Conservation (phyloP, 352 stramenopile species). For the Phytophthora sansomeana region DNA sequence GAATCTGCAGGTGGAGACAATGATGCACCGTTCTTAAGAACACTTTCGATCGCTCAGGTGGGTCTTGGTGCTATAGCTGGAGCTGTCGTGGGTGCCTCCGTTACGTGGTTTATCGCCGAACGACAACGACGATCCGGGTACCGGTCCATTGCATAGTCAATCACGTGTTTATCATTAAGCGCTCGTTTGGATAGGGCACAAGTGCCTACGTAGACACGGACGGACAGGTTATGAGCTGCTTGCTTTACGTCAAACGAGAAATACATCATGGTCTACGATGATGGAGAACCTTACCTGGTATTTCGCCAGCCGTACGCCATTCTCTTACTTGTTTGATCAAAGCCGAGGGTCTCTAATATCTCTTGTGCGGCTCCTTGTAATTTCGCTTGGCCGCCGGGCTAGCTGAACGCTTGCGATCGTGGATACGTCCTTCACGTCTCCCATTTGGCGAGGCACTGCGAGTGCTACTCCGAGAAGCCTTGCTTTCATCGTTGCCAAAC, state of each 20-base stretch:
- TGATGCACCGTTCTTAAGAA: constrained; percentile 6
- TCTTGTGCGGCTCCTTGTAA: constrained; percentile 41
- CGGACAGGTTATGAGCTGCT: constrained; percentile 23
- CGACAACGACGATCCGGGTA: constrained; percentile 44
- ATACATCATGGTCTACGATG: not conserved
- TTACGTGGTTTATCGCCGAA: constrained; percentile 42
- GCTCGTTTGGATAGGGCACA: constrained; percentile 1
- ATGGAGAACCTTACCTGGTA: constrained; percentile 6
- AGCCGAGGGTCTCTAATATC: constrained; percentile 24
- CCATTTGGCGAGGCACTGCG: constrained; percentile 16
- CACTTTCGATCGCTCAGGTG: constrained; percentile 34
- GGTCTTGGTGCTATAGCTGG: constrained; percentile 40
- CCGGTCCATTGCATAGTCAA: constrained; percentile 36
- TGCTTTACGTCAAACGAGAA: constrained; percentile 4
- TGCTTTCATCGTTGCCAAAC: constrained; percentile 20
- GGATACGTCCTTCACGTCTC: constrained; percentile 15
- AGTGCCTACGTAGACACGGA: not conserved
- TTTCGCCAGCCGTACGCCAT: constrained; percentile 5
- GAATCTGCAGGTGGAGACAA: constrained; percentile 4
- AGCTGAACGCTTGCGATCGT: constrained; percentile 19
- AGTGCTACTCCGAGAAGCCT: not conserved
- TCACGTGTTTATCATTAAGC: constrained; percentile 19
- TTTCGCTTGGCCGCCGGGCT: constrained; percentile 28
- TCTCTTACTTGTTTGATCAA: constrained; percentile 7
- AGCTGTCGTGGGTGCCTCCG: constrained; percentile 36